A percentile compares a stretch with the other conserved stretches of the same genome.
phyloP scores from a whole-genome alignment of 2,329 filamentous ascomycete genomes.

The Cladobotryum mycophilum region DNA sequence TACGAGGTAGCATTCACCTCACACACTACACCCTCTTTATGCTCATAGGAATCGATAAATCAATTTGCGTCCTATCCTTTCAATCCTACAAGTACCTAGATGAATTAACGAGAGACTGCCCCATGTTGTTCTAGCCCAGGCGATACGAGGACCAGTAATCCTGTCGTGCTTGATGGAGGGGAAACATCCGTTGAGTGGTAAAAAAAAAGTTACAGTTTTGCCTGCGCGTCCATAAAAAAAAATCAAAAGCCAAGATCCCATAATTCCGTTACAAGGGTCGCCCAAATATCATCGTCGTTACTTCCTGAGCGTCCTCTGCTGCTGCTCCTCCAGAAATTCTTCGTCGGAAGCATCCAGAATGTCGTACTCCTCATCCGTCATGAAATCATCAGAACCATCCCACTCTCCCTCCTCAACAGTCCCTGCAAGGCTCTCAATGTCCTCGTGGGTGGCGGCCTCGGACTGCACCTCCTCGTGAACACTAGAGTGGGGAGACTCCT shows the following conservation, averaged over 20 bases:
- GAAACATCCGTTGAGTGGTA: background rate
- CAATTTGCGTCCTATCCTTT: constrained; percentile 19
- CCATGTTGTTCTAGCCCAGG: background rate
- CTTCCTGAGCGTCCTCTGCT: constrained; percentile 34
- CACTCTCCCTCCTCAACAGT: constrained; percentile 54
- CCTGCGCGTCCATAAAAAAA: constrained; percentile 1
- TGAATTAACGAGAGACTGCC: constrained; percentile 11
- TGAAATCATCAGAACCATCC: constrained; percentile 65
- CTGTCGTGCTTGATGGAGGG: background rate
- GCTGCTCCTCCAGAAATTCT: constrained; percentile 60
- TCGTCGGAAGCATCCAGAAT: constrained; percentile 93
- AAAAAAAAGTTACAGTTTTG: constrained; percentile 7
- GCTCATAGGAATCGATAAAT: background rate
- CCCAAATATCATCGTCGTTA: constrained; percentile 17
- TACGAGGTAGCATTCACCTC: too few relatives aligned
- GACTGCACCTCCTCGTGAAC: constrained; percentile 60
- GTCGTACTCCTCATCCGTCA: constrained; percentile 98
- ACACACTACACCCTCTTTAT: too few relatives aligned
- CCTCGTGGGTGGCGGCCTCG: constrained; percentile 2
- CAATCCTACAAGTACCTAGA: constrained; percentile 16
- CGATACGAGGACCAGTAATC: background rate
- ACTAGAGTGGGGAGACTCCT: constrained; percentile 80
- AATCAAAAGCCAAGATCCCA: constrained; percentile 5
- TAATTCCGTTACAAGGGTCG: constrained; percentile 8
- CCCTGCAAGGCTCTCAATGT: constrained; percentile 13